These are phyloP conservation scores for Macadamia tetraphylla DNA, from an alignment of 164 flowering plant genomes.

Conservation along the genomic window DNA sequence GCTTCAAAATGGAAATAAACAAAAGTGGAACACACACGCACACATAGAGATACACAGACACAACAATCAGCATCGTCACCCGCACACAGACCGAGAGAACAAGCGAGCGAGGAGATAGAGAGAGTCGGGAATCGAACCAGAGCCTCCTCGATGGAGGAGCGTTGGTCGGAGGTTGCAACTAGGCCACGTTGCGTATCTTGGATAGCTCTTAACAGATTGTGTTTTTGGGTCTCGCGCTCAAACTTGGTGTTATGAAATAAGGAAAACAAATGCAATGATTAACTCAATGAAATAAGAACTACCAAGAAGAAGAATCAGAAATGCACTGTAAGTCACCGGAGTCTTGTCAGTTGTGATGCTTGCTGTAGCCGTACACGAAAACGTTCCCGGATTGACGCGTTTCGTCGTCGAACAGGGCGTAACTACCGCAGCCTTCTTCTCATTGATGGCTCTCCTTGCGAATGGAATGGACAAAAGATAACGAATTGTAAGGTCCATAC, in stretches of 20 bases:
- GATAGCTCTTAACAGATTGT: slow-evolving; percentile 46
- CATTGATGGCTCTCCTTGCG: not conserved
- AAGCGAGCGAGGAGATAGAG: not conserved
- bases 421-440: not conserved
- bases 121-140: slow-evolving; percentile 34
- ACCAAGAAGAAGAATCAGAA: not conserved
- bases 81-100: not conserved
- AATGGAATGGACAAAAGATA: slow-evolving; percentile 1
- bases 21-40: no score
- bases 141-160: slow-evolving; percentile 77
- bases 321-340: slow-evolving; percentile 3
- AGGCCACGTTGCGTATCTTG: slow-evolving; percentile 85
- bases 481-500: not conserved
- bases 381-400: not conserved
- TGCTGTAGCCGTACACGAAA: slow-evolving; percentile 11
- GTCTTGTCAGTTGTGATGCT: slow-evolving; percentile 3
- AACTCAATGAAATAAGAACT: not conserved
- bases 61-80: not conserved
- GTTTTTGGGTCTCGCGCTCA: slow-evolving; percentile 53
- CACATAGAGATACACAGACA: not conserved
- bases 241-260: slow-evolving; percentile 14
- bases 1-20: no score
- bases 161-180: slow-evolving; percentile 58
- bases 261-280: no score
- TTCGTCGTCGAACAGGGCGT: not conserved